phyloP scores from a whole-genome alignment of 192 early-diverging fungal genomes.

The Pilaira anomala region DNA sequence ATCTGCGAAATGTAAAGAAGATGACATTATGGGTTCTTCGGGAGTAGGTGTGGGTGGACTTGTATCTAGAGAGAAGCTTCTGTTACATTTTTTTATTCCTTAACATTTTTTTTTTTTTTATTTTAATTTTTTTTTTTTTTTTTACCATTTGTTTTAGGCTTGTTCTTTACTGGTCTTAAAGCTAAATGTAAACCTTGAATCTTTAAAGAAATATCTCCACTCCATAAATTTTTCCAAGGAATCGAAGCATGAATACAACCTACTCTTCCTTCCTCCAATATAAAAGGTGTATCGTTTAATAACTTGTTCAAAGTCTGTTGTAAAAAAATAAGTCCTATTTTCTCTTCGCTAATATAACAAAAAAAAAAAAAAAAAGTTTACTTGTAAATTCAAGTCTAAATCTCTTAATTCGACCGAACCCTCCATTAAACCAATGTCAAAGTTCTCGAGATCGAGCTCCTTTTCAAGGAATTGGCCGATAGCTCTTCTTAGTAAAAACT shows the following conservation, averaged over 20 bases:
- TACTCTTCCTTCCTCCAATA: constrained; percentile 67
- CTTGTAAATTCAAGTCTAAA: constrained; percentile 75
- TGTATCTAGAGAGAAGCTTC: neutral
- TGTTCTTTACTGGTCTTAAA: constrained; percentile 39
- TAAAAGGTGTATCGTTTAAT: constrained; percentile 62
- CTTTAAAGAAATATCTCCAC: constrained; percentile 70
- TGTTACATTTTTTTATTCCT: neutral
- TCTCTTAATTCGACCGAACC: constrained; percentile 76
- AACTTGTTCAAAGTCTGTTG: constrained; percentile 75
- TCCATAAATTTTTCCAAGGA: constrained; percentile 85
- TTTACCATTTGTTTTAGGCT: constrained; percentile 16
- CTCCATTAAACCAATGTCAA: constrained; percentile 81
- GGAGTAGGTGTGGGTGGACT: constrained; percentile 7
- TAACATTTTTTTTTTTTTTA: neutral
- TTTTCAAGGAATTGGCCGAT: constrained; percentile 81
- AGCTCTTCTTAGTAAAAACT: constrained; percentile 75
- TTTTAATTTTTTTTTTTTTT: neutral
- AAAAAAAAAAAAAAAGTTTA: constrained; percentile 29
- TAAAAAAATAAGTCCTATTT: neutral
- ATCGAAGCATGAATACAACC: constrained; percentile 65
- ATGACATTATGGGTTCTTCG: constrained; percentile 65
- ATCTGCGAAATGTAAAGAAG: constrained; percentile 84
- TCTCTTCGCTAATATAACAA: too few species aligned
- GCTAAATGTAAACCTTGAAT: constrained; percentile 66
- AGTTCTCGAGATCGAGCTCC: constrained; percentile 73